Evolutionary conservation across 2,329 filamentous ascomycete genomes (phyloP), one percentile per base, ranked within the genome.

Genomic region (Paramyrothecium roridum): DNA sequence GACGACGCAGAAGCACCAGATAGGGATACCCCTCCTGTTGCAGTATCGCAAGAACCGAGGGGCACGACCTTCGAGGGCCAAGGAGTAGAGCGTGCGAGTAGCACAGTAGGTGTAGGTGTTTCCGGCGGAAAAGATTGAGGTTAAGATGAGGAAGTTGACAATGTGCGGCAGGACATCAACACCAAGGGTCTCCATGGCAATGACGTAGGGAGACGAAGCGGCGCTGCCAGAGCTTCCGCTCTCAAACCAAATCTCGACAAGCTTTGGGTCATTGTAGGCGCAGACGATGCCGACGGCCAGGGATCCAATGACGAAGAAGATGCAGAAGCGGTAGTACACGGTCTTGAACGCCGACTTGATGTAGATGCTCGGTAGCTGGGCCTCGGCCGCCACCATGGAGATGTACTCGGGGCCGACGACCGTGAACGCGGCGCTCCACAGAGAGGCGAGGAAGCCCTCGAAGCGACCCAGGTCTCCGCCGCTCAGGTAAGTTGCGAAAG

Each of bases 271-370:
- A 55, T 88, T 81, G 65, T 84, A 85, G 2, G 88, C 77, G 50
- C 90, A 77, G 48, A 88, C 68, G 49, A 89, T 85, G 22, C 86
- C 86, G 21, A 87, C 80, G 33, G 77, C 79, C 2, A 91, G 73
- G 1, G 85, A 84, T 8, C 86, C 86, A 3, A 89, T 77, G 26
- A 89, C 79, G 71, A 89, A 90, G 71, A 90, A 90, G 6, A 82
- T 69, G 0, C 81, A 85, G 43, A 90, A 78, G 34, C 88, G 82
- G 67, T 84, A 87, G 70, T 89, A 89, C 2, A 89, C 85, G 1
- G 83, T 84, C 60, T 88, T 89, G 74, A 82, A 90, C 1, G 87
- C 87, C 46, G 78, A 79, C 16, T 86, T 86, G 69, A 91, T 80
- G 48, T 81, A 80, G 8, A 69, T 73, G 2, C 85, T 80, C 0